These are phyloP conservation scores for Kalanchoe fedtschenkoi DNA, from an alignment of 164 flowering plant species.

Conservation along the genomic window DNA sequence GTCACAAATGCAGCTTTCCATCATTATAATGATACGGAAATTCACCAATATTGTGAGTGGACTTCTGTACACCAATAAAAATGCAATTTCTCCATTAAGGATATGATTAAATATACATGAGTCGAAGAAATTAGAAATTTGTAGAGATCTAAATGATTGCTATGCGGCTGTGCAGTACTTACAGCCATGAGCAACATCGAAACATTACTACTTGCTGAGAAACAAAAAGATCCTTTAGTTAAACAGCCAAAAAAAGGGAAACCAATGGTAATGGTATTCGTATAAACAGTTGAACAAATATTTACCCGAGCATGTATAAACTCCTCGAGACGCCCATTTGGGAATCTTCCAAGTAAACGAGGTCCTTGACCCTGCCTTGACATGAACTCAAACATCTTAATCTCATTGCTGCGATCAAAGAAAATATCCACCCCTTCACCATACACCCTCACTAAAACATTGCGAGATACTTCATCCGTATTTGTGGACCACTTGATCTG, in stretches of 20 bases:
- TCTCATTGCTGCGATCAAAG: conserved; percentile 58
- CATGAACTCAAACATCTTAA: conserved; percentile 67
- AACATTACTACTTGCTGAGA: too few species aligned
- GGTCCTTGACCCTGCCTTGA: conserved; percentile 78
- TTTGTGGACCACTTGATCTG: conserved; percentile 62
- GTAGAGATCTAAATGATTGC: too few species aligned
- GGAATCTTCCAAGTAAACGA: conserved; percentile 50
- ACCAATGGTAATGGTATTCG: neutral
- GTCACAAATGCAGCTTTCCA: too few species aligned
- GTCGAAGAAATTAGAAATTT: too few species aligned
- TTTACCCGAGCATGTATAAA: conserved; percentile 74
- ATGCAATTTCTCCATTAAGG: too few species aligned
- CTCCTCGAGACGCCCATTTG: conserved; percentile 72
- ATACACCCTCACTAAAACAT: conserved; percentile 65
- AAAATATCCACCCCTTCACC: conserved; percentile 82
- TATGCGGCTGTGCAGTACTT: too few species aligned
- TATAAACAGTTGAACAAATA: neutral
- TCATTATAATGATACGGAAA: too few species aligned
- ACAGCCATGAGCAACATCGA: too few species aligned
- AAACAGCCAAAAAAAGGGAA: neutral
- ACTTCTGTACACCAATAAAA: too few species aligned
- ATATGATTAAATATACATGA: too few species aligned
- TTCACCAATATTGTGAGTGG: too few species aligned
- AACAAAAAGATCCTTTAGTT: too few species aligned
- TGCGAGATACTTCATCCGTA: conserved; percentile 23